Percentiles rank a stretch among this genome's conserved stretches.
phyloP scores from a whole-genome alignment of 2,329 filamentous ascomycete species.

The Hymenoscyphus occultus region DNA sequence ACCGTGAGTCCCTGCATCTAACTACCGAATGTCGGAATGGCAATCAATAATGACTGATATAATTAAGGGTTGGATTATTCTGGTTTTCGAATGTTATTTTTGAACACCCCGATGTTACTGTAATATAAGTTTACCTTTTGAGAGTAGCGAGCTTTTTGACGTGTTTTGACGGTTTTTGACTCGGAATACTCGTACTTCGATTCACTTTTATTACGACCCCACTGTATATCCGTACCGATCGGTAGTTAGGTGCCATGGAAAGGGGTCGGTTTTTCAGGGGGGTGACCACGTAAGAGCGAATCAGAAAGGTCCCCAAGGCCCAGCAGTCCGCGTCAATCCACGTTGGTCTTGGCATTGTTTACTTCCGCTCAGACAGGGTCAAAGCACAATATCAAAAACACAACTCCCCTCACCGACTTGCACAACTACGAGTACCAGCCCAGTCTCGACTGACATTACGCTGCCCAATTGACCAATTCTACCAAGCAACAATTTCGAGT shows the following conservation, averaged over 20 bases:
- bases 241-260: neutral
- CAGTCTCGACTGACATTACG: neutral
- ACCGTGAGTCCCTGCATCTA: too few relatives aligned
- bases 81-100: too few relatives aligned
- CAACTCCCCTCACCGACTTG: conserved; percentile 4
- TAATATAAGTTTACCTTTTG: too few relatives aligned
- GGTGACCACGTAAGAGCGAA: neutral
- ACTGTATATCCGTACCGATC: too few relatives aligned
- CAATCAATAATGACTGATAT: too few relatives aligned
- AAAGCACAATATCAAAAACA: conserved; percentile 4
- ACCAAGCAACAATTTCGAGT: neutral
- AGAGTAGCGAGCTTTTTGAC: too few relatives aligned
- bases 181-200: too few relatives aligned
- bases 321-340: neutral
- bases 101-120: too few relatives aligned
- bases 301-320: neutral
- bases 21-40: too few relatives aligned
- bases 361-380: conserved; percentile 5
- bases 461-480: neutral
- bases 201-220: too few relatives aligned
- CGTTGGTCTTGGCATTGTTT: conserved; percentile 6
- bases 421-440: conserved; percentile 7
- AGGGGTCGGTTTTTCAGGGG: neutral
- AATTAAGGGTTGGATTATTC: too few relatives aligned
- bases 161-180: too few relatives aligned